A percentile compares a stretch with the other conserved stretches of the same genome.
phyloP scores from a whole-genome alignment of 371 early-diverging fungal species.

The Umbelopsis sp. region DNA sequence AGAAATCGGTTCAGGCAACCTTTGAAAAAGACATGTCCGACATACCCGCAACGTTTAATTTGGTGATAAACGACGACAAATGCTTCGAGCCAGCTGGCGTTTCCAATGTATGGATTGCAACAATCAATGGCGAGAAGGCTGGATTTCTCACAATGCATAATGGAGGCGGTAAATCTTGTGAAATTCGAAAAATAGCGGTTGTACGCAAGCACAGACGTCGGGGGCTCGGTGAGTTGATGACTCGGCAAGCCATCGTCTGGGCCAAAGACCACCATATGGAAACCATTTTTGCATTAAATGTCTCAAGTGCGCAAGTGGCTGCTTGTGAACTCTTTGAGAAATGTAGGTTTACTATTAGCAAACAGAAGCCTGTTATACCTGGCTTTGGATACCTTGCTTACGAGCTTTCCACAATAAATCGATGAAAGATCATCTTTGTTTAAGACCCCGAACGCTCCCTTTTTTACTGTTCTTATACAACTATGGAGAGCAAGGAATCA shows the following conservation, averaged over 20 bases:
- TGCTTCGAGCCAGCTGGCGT: background rate
- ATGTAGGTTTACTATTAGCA: background rate
- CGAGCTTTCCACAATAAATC: background rate
- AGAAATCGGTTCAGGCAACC: background rate
- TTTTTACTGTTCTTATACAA: background rate
- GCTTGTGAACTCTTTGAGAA: slow-evolving; percentile 14
- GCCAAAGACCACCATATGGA: background rate
- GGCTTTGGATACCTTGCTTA: slow-evolving; percentile 12
- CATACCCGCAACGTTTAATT: background rate
- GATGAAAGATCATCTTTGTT: background rate
- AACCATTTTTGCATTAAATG: background rate
- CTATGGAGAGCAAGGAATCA: slow-evolving; percentile 1
- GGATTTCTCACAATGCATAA: background rate
- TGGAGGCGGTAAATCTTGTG: background rate
- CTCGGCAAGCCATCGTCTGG: background rate
- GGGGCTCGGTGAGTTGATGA: background rate
- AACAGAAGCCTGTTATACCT: slow-evolving; percentile 11
- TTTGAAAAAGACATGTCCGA: slow-evolving; percentile 10
- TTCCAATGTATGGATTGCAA: slow-evolving; percentile 12
- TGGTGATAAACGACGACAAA: background rate
- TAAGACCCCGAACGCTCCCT: background rate
- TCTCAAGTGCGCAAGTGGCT: background rate
- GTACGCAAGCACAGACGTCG: background rate
- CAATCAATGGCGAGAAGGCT: background rate
- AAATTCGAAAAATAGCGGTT: background rate